Conservation (phyloP, 495 filamentous ascomycete species). For the Darksidea phi region DNA sequence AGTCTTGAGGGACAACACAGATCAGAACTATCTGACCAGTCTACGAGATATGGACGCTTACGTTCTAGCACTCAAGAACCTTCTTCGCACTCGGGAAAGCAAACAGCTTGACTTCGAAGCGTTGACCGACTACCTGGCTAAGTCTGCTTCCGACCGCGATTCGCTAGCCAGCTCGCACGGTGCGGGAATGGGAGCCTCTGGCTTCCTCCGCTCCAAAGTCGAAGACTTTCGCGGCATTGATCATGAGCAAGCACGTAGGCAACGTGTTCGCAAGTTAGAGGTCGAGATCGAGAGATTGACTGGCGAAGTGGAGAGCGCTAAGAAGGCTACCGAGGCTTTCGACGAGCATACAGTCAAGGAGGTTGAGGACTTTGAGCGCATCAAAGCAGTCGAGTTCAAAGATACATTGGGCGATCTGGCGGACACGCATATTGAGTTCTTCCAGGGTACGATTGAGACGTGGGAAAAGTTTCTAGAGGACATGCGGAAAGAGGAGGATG, state of each 20-base stretch:
- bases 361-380: constrained; percentile 89
- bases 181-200: constrained; percentile 61
- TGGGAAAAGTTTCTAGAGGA: constrained; percentile 89
- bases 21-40: constrained; percentile 90
- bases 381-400: constrained; percentile 91
- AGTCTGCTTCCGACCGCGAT: constrained; percentile 85
- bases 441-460: constrained; percentile 70
- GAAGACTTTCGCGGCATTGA: constrained; percentile 97
- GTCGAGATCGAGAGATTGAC: constrained; percentile 87
- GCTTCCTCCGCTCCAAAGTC: constrained; percentile 92
- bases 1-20: constrained; percentile 82
- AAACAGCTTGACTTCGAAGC: constrained; percentile 98
- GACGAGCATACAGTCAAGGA: constrained; percentile 93
- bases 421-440: constrained; percentile 84
- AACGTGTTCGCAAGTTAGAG: constrained; percentile 84
- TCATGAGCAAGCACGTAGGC: constrained; percentile 84
- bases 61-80: constrained; percentile 73
- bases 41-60: constrained; percentile 94
- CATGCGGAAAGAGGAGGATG: constrained; percentile 64
- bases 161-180: constrained; percentile 64
- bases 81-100: constrained; percentile 91
- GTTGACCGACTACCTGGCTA: constrained; percentile 90
- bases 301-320: constrained; percentile 80
- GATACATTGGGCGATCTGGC: constrained; percentile 79
- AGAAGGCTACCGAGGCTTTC: constrained; percentile 78